Conservation (phyloP, 345 rosid species). For the Mallotus nudiflorus region DNA sequence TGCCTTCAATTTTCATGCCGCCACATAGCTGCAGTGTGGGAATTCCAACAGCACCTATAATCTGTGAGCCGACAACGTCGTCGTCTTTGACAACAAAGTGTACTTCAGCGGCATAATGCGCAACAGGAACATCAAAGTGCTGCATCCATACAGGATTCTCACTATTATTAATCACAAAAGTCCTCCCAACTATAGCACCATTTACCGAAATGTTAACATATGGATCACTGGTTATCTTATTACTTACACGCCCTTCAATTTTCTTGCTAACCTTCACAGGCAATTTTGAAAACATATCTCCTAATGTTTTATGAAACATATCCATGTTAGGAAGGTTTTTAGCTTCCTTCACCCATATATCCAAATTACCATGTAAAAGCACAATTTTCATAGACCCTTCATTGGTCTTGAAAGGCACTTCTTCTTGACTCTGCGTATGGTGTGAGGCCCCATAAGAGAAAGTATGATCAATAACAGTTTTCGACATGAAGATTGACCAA, state of each 20-base stretch:
- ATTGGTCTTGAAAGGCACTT: slow-evolving; percentile 53
- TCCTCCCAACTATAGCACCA: slow-evolving; percentile 80
- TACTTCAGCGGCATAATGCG: slow-evolving; percentile 72
- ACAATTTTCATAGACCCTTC: slow-evolving; percentile 51
- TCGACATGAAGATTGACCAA: slow-evolving; percentile 35
- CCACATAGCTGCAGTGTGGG: slow-evolving; percentile 56
- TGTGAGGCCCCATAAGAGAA: slow-evolving; percentile 69
- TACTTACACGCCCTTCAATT: slow-evolving; percentile 48
- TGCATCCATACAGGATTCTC: slow-evolving; percentile 92
- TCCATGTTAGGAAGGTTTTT: slow-evolving; percentile 90
- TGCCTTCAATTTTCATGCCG: slow-evolving; percentile 59
- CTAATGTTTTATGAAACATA: slow-evolving; percentile 64
- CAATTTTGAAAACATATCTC: slow-evolving; percentile 56
- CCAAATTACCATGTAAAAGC: slow-evolving; percentile 79
- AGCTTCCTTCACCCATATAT: slow-evolving; percentile 83
- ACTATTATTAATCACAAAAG: slow-evolving; percentile 66
- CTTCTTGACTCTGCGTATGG: slow-evolving; percentile 58
- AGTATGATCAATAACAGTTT: slow-evolving; percentile 37
- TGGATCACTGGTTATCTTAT: slow-evolving; percentile 83
- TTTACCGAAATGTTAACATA: slow-evolving; percentile 68
- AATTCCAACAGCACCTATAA: slow-evolving; percentile 76
- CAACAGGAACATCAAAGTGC: slow-evolving; percentile 77
- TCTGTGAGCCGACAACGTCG: slow-evolving; percentile 82
- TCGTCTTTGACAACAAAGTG: slow-evolving; percentile 79
- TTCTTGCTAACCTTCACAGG: slow-evolving; percentile 45